Evolutionary conservation across 805 yeast species (phyloP).

Genomic region (Lipomyces yamanashiensis): DNA sequence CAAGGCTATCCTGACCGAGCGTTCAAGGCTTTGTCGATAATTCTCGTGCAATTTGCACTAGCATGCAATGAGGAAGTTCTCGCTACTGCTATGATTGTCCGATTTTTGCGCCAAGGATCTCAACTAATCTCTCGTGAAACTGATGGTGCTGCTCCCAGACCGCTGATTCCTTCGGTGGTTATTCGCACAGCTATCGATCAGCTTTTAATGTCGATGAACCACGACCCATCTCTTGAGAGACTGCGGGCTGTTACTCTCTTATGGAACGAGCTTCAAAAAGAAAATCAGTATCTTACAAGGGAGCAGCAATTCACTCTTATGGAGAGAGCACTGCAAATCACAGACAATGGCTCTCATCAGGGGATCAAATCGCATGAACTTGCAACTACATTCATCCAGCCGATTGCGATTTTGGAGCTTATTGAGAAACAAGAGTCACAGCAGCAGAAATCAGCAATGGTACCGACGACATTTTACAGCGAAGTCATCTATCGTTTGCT

Average conservation of each 20-base stretch:
- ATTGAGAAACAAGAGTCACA: neutral
- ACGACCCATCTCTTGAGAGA: slow-evolving; percentile 5
- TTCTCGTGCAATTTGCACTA: slow-evolving; percentile 23
- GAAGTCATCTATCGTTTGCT: slow-evolving; percentile 13
- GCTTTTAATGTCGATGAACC: neutral
- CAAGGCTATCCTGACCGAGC: slow-evolving; percentile 7
- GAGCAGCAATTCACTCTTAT: slow-evolving; percentile 19
- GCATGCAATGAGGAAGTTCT: slow-evolving; percentile 12
- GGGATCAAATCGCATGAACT: neutral
- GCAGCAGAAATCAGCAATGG: neutral
- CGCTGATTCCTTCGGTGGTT: slow-evolving; percentile 1
- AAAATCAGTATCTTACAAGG: slow-evolving; percentile 8
- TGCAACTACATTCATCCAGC: neutral
- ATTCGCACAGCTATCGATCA: slow-evolving; percentile 6
- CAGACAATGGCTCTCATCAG: neutral
- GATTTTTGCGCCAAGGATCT: neutral
- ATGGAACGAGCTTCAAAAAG: slow-evolving; percentile 13
- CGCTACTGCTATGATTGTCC: slow-evolving; percentile 20
- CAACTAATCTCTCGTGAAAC: neutral
- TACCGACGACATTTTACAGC: slow-evolving; percentile 19
- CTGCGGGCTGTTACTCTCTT: slow-evolving; percentile 12
- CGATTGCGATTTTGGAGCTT: neutral
- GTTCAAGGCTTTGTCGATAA: slow-evolving; percentile 8
- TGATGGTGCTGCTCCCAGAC: neutral
- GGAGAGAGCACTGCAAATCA: slow-evolving; percentile 20